Evolutionary conservation across 2,329 filamentous ascomycete species (phyloP), one percentile per base, ranked within the genome.

Genomic region (Fusarium sp.): DNA sequence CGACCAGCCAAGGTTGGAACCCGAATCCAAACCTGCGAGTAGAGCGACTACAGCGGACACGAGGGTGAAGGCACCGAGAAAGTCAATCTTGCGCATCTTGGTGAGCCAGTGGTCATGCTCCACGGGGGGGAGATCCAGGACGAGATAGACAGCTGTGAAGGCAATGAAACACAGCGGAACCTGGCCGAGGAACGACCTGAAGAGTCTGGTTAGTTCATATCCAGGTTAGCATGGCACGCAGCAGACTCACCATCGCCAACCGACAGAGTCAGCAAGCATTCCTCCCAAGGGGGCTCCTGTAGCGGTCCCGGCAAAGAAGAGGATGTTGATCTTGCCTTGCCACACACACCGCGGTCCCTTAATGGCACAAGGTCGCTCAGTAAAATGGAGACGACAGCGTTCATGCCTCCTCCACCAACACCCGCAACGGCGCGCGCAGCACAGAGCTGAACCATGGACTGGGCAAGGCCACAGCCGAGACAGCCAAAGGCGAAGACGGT

Each of bases 241-340:
- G 15, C 8, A 15, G 32, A 70, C 78, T 71, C 76, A 86, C 87
- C 89, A 92, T 63, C 90, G 79, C 90, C 90, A 93, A 31, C 90
- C 89, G 47, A 93, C 82, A 5, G 81, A 84, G 72, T 93, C 90
- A 0, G 89, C 85, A n/a, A 93, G 73, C 7, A 91, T 72, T 3
- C 91, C 90, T 62, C 85, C 91, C 0, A 94, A 64, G 0, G 90
- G 89, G 5, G 87, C 90, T 3, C 91, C 91, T 6, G 82, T 80
- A 6, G 86, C 84, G 4, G 88, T 83, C n/a, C 90, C 91, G 15
- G 80, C 75, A 0, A 88, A 88, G 67, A 84, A 92, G 44, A 92
- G 81, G 60, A 93, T 83, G 72, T 93, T 93, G 69, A 92, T 80
- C 57, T 80, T 79, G 2, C 89, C 90, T 72, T 93, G 90, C 87